A percentile compares a stretch with the other conserved stretches of the same genome.
Conservation (phyloP, 177 flowering plant genomes). For the Vitis hybrid region DNA sequence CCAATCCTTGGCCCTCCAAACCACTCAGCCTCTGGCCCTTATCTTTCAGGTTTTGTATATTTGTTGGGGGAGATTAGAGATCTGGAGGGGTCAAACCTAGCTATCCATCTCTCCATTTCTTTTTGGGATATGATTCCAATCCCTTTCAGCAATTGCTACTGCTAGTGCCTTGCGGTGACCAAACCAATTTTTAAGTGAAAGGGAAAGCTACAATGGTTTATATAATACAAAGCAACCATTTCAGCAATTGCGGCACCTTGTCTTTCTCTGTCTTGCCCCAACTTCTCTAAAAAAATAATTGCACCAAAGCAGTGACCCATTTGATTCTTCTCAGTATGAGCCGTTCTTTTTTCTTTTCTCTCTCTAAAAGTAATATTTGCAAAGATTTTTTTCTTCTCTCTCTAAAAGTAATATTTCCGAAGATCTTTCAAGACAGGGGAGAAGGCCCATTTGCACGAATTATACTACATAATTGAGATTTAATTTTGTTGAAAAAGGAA, state of each 20-base stretch:
- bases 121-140: conserved; percentile 21
- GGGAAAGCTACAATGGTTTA: neutral
- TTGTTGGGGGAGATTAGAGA: conserved; percentile 3
- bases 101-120: neutral
- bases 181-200: conserved; percentile 11
- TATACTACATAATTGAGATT: no score
- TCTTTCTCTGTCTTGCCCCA: neutral
- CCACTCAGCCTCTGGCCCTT: neutral
- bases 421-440: no score
- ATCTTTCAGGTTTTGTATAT: conserved; percentile 2
- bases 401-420: no score
- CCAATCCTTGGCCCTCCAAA: no score
- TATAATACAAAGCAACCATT: conserved; percentile 17
- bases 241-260: conserved; percentile 25
- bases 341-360: no score
- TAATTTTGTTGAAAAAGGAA: no score
- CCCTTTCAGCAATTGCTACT: conserved; percentile 1
- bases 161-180: neutral
- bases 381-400: no score
- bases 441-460: no score
- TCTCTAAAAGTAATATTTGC: no score
- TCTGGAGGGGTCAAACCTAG: conserved; percentile 20
- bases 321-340: no score
- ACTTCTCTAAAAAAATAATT: neutral
- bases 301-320: no score